Base-by-base conservation (phyloP, 352 stramenopile species). In the Pythium brassicae region DNA sequence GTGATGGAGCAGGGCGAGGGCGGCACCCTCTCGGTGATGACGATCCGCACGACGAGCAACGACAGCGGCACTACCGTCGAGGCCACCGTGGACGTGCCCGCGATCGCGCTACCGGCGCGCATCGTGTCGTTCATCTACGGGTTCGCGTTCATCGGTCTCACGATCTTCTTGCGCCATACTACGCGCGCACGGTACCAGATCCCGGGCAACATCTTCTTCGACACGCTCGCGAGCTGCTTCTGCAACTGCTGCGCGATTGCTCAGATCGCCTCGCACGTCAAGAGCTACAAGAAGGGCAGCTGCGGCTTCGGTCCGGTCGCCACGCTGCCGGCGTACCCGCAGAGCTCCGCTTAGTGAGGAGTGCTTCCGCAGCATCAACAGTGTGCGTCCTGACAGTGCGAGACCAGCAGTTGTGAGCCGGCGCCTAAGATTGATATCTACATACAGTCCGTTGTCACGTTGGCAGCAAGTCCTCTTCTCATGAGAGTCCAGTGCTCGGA, bases 231-330 rank as follows among this genome's bases (percentile, higher is more conserved):
- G 26, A 44, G 39, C 10, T 32, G 55, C 23, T 70, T 35, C 42
- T 70, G 65, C 54, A 39, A 22, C 14, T 68, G 54, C 50, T 73
- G 66, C 45, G 34, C 59, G 23, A 53, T 71, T 17, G 66, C 58
- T 2, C 62, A 73, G 45, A 53, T 68, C 62, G 53, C 57, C 2
- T 65, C 57, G 26, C 65, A 73, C 40, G 49, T 65, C 44, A 62
- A 73, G 50, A 65, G 62, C 50, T 73, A 71, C 53, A 59, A 55
- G 20, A 60, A 55, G 34, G 48, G 47, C 35, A 50, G 45, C 22
- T 73, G 65, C 62, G 34, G 40, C 44, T 64, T 73, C 48, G 50
- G 23, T 3, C 40, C 61, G 15, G 32, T 37, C 15, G 59, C 39
- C 35, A 65, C 59, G 25, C 42, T 65, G 15, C 53, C 44, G 12